Conservation (phyloP, 768 basidiomycete species). For the Kwoniella shandongensis region DNA sequence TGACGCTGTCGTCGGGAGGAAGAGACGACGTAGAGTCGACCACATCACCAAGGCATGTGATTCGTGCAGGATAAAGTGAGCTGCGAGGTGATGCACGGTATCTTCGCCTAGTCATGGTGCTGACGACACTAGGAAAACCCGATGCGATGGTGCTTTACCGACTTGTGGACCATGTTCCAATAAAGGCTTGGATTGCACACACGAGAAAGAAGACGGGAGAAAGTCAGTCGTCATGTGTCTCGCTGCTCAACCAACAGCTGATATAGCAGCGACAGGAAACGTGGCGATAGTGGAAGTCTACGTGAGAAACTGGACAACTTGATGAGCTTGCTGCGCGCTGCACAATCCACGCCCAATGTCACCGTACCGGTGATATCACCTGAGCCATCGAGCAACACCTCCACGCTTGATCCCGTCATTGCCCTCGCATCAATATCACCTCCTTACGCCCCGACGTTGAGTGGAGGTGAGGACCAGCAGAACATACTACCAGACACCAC, state of each 20-base stretch:
- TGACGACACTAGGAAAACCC: background rate
- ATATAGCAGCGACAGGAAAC: background rate
- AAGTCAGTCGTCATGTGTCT: constrained; percentile 1
- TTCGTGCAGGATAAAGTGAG: constrained; percentile 7
- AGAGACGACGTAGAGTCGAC: constrained; percentile 4
- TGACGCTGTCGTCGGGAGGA: background rate
- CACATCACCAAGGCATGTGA: constrained; percentile 9
- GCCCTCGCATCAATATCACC: no score
- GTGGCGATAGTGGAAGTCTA: background rate
- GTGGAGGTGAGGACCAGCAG: no score
- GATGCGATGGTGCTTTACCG: background rate
- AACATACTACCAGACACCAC: no score
- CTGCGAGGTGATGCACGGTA: background rate
- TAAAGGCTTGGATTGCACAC: constrained; percentile 1
- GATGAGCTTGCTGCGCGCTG: background rate
- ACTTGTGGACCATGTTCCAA: constrained; percentile 4
- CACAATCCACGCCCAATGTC: background rate
- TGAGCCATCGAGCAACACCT: background rate
- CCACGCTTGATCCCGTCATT: no score
- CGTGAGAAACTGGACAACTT: constrained; percentile 6
- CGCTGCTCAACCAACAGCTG: background rate
- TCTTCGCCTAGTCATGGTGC: background rate
- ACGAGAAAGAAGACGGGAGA: constrained; percentile 4
- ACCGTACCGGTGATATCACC: background rate
- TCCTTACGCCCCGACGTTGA: no score